Base-by-base conservation (phyloP, 2,329 filamentous ascomycete species). In the Phyllosticta ampelicida region DNA sequence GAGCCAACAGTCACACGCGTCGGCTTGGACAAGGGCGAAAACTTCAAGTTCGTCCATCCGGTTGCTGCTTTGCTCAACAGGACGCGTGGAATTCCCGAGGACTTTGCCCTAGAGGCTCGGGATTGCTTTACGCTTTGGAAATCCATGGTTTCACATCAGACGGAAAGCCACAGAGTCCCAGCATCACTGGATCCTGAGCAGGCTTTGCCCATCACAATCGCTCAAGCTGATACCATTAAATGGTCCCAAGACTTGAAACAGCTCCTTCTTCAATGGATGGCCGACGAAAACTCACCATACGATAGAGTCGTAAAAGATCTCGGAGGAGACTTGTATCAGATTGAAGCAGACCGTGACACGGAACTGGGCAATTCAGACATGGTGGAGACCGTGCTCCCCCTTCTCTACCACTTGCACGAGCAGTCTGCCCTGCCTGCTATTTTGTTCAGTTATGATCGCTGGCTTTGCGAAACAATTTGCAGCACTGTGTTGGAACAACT, bases 401-500 rank as follows among this genome's bases (percentile, higher is more conserved):
- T 89, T 28, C 73, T 86, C 0, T 77, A 74, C 16, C 78, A 83
- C 29, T 75, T 90, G 0, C 80, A 88, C 53, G 73, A 76, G 16
- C 80, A 83, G 58, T 79, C 82, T 58, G 86, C 85, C 0, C 75
- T 92, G 0, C 88, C 87, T 0, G 87, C 85, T 0, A 83, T 92
- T 11, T 69, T 90, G 1, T 92, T 92, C 75, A 88, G 89, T 66
- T 92, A 88, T 63, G 85, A 90, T 62, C 82, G 86, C 53, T 69
- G 70, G 1, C 70, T 74, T 28, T 91, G 88, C 64, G 86, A 90
- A 68, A 68, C 70, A 9, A 79, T 86, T 26, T 78, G 81, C 23
- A 63, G 68, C 21, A 65, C 70, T 0, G 64, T 90, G 0, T 67
- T 85, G 1, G 63, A 69, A 0, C 75, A 82, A 60, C 72, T 90